A percentile compares a stretch with the other conserved stretches of the same genome.
Evolutionary conservation across 1,284 basidiomycete species (phyloP).

Genomic region (Uromyces viciae-fabae): DNA sequence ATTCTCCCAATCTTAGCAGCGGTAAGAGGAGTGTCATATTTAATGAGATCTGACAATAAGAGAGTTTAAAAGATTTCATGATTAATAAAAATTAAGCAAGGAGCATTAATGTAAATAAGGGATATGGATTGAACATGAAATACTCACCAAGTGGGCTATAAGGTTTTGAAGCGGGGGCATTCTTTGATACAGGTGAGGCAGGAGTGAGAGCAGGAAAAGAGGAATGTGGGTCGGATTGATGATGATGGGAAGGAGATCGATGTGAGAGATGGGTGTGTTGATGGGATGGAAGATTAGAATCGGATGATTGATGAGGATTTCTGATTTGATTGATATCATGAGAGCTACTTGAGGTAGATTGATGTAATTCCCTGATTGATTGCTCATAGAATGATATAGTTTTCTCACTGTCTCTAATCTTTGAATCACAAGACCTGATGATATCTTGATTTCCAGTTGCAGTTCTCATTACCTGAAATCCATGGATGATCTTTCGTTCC

Average conservation of each 20-base stretch:
- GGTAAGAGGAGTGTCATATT: constrained; percentile 93
- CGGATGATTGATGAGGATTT: neutral
- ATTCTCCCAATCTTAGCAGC: constrained; percentile 95
- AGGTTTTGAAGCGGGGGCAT: constrained; percentile 46
- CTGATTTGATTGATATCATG: neutral
- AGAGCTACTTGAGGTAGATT: constrained; percentile 58
- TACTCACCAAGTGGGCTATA: constrained; percentile 51
- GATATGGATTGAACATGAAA: neutral
- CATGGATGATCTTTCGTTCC: constrained; percentile 86
- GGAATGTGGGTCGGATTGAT: constrained; percentile 18
- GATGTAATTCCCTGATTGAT: constrained; percentile 75
- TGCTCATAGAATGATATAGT: constrained; percentile 83
- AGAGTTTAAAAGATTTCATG: constrained; percentile 7
- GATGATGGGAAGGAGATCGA: no score
- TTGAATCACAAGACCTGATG: constrained; percentile 66
- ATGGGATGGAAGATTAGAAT: constrained; percentile 12
- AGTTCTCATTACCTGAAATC: constrained; percentile 70
- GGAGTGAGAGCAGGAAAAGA: constrained; percentile 21
- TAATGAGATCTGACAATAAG: constrained; percentile 71
- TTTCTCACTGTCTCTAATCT: constrained; percentile 81
- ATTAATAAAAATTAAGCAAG: neutral
- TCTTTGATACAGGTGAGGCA: constrained; percentile 28
- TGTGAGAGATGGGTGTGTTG: no score
- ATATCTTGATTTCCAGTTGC: constrained; percentile 85
- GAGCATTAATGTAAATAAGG: neutral